A percentile compares a stretch with the other conserved stretches of the same genome.
Conservation (phyloP, 202 grass and related monocot genomes). For the Schoenoplectus tabernaemontani region DNA sequence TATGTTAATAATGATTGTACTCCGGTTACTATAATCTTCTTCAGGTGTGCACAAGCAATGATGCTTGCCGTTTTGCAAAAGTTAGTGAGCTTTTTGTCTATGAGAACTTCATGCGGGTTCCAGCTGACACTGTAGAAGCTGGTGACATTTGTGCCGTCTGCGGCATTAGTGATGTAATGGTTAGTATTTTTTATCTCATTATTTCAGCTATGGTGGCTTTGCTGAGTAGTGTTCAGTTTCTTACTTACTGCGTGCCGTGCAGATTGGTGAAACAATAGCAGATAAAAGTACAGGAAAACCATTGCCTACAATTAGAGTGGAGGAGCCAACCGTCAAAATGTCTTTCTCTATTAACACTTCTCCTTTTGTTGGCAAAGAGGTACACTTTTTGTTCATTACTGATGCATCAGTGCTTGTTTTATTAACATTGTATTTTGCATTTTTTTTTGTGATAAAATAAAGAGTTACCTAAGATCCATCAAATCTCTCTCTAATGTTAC, state of each 20-base stretch:
- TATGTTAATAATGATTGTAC: constrained; percentile 22
- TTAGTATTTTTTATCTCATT: constrained; percentile 35
- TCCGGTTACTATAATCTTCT: constrained; percentile 24
- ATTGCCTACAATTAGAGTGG: constrained; percentile 91
- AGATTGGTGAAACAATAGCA: constrained; percentile 99
- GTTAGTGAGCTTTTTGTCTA: constrained; percentile 96
- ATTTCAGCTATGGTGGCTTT: constrained; percentile 26
- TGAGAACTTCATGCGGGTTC: constrained; percentile 70
- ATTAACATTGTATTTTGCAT: no score
- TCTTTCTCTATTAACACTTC: constrained; percentile 98
- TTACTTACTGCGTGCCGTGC: constrained; percentile 19
- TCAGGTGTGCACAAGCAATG: constrained; percentile 89
- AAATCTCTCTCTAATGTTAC: not conserved
- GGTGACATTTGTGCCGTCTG: constrained; percentile 99
- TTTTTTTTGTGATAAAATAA: no score
- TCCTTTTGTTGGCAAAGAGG: constrained; percentile 88
- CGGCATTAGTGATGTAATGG: constrained; percentile 92
- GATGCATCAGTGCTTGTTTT: not conserved
- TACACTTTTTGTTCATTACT: constrained; percentile 26
- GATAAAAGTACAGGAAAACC: constrained; percentile 72
- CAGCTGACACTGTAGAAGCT: constrained; percentile 71
- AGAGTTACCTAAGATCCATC: not conserved
- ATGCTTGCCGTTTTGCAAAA: constrained; percentile 72
- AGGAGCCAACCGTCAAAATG: constrained; percentile 98
- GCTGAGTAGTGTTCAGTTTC: constrained; percentile 19